phyloP scores from a whole-genome alignment of 106 monocot species.

The Posidonia australis region DNA sequence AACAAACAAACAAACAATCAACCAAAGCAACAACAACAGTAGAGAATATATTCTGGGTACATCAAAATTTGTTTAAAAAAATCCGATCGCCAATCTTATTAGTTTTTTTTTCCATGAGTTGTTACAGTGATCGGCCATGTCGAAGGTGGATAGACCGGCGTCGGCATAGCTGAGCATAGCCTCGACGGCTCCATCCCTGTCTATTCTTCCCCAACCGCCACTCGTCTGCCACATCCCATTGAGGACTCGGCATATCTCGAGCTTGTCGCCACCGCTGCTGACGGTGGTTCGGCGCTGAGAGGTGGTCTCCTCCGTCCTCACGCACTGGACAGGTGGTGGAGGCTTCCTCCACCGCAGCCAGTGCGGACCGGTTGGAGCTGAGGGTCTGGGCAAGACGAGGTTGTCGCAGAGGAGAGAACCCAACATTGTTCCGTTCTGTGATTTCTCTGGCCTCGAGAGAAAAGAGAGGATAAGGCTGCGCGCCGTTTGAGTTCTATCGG shows the following conservation, averaged over 20 bases:
- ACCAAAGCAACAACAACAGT: neutral
- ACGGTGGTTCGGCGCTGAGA: constrained; percentile 28
- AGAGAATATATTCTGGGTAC: neutral
- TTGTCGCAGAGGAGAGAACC: neutral
- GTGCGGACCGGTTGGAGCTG: neutral
- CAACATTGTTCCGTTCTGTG: neutral
- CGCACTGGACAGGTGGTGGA: constrained; percentile 20
- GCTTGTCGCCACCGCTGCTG: constrained; percentile 39
- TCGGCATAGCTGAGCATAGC: constrained; percentile 87
- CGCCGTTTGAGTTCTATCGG: neutral
- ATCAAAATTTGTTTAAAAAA: too few species aligned
- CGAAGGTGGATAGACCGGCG: constrained; percentile 85
- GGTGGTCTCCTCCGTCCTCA: constrained; percentile 12
- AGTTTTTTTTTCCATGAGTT: neutral
- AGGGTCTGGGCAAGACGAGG: neutral
- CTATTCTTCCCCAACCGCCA: constrained; percentile 94
- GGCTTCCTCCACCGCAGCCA: neutral
- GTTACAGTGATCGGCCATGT: constrained; percentile 98
- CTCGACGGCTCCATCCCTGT: constrained; percentile 80
- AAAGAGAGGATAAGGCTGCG: constrained; percentile 7
- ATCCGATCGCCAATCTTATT: neutral
- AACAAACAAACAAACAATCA: neutral
- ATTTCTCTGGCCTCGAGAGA: neutral
- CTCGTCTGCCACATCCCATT: constrained; percentile 99
- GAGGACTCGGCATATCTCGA: constrained; percentile 77